These are phyloP conservation scores for Spergularia bocconei DNA, from an alignment of 148 eudicot species.

Conservation along the genomic window DNA sequence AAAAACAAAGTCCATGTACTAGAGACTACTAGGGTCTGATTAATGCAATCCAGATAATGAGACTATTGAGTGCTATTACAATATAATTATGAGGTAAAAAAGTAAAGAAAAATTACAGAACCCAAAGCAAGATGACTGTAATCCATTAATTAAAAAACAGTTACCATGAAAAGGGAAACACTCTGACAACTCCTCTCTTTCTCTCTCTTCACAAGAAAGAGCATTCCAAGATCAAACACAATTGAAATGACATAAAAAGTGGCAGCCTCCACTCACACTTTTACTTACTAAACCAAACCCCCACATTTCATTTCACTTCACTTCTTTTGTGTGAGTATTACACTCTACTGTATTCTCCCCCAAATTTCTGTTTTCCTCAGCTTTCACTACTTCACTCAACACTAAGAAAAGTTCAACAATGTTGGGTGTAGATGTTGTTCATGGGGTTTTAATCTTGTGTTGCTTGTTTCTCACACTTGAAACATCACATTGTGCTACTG, in stretches of 20 bases:
- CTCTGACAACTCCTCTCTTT: slow-evolving; percentile 38
- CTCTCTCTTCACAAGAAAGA: slow-evolving; percentile 38
- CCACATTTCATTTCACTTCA: not conserved
- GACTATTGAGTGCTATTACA: not conserved
- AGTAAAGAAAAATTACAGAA: slow-evolving; percentile 21
- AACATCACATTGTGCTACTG: slow-evolving; percentile 41
- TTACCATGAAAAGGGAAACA: slow-evolving; percentile 46
- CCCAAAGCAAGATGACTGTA: slow-evolving; percentile 32
- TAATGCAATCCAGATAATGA: too few species aligned
- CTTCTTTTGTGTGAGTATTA: not conserved
- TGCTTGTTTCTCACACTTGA: slow-evolving; percentile 18
- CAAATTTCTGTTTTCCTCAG: not conserved
- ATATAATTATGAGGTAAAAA: not conserved
- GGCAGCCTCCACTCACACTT: slow-evolving; percentile 2
- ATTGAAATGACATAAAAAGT: slow-evolving; percentile 5
- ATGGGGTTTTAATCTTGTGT: slow-evolving; percentile 18
- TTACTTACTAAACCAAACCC: not conserved
- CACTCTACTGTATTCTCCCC: not conserved
- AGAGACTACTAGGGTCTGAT: not conserved
- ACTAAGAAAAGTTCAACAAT: not conserved
- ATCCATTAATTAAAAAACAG: slow-evolving; percentile 37
- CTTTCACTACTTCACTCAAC: not conserved
- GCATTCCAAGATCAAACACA: slow-evolving; percentile 15
- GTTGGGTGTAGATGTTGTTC: slow-evolving; percentile 2
- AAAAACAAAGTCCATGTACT: not conserved